A percentile compares a stretch with the other conserved stretches of the same genome.
Evolutionary conservation across 2,329 filamentous ascomycete species (phyloP).

Genomic region (Fusarium brevicatenulatum): DNA sequence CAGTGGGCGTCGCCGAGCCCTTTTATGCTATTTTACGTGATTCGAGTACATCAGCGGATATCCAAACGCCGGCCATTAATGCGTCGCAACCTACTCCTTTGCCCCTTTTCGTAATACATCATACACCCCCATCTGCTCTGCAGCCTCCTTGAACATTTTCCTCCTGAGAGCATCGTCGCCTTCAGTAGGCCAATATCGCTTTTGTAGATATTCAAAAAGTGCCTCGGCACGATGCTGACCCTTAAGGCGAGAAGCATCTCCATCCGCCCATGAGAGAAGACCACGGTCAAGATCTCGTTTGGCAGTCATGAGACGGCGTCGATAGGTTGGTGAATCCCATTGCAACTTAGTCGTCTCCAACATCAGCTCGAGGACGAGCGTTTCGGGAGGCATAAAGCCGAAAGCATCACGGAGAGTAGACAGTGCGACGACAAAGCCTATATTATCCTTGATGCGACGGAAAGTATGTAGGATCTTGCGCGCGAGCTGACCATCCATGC

Average conservation of each 20-base stretch:
- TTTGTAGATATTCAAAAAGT: conserved; percentile 56
- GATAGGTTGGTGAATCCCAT: conserved; percentile 54
- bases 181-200: conserved; percentile 49
- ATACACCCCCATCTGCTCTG: conserved; percentile 57
- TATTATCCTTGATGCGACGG: conserved; percentile 56
- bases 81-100: conserved; percentile 17
- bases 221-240: conserved; percentile 51
- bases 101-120: conserved; percentile 44
- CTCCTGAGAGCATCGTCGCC: conserved; percentile 39
- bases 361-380: conserved; percentile 59
- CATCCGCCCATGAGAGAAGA: conserved; percentile 45
- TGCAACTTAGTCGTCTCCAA: conserved; percentile 57
- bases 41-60: conserved; percentile 9
- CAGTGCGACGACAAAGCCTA: conserved; percentile 59
- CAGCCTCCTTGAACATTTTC: conserved; percentile 47
- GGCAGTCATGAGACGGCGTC: conserved; percentile 54
- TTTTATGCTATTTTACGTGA: conserved; percentile 18
- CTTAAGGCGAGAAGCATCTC: conserved; percentile 51
- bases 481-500: conserved; percentile 59
- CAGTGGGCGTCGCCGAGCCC: background rate
- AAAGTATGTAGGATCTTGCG: conserved; percentile 63
- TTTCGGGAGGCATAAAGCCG: conserved; percentile 56
- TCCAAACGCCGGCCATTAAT: conserved; percentile 1
- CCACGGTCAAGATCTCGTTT: conserved; percentile 56
- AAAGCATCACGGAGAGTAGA: conserved; percentile 56